phyloP scores from a whole-genome alignment of 371 early-diverging fungal species.

The Zopfochytrium polystomum region DNA sequence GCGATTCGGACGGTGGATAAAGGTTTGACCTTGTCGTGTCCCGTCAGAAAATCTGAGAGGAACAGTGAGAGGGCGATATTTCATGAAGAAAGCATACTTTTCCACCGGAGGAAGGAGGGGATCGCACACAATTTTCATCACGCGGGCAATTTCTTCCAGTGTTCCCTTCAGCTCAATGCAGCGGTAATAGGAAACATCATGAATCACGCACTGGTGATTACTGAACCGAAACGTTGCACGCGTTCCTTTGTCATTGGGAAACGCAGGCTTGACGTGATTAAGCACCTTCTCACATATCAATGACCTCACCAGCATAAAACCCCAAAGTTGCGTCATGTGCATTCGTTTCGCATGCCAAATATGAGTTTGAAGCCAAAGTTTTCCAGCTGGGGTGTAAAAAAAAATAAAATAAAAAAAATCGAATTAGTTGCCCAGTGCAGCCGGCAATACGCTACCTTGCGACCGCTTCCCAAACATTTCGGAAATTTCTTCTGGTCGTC shows the following conservation, averaged over 20 bases:
- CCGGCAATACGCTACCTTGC: slow-evolving; percentile 40
- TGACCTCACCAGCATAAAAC: slow-evolving; percentile 71
- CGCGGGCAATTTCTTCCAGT: slow-evolving; percentile 39
- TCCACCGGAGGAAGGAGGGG: slow-evolving; percentile 59
- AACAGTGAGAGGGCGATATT: neutral
- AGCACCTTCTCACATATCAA: too few species aligned
- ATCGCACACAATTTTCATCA: slow-evolving; percentile 61
- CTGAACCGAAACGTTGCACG: slow-evolving; percentile 73
- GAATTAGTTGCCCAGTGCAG: slow-evolving; percentile 6
- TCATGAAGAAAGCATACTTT: slow-evolving; percentile 12
- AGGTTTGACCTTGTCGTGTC: slow-evolving; percentile 53
- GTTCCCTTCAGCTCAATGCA: slow-evolving; percentile 70
- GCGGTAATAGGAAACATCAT: slow-evolving; percentile 79
- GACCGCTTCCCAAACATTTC: slow-evolving; percentile 58
- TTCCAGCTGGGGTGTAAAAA: slow-evolving; percentile 20
- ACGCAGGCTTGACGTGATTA: slow-evolving; percentile 48
- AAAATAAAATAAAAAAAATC: neutral
- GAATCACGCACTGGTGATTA: slow-evolving; percentile 65
- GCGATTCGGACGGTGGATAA: slow-evolving; percentile 49
- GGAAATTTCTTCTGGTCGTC: slow-evolving; percentile 45
- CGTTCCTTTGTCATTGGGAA: slow-evolving; percentile 81
- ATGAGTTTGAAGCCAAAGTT: slow-evolving; percentile 96
- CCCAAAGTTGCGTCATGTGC: slow-evolving; percentile 90
- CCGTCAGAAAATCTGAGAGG: slow-evolving; percentile 61
- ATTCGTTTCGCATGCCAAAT: slow-evolving; percentile 96